Evolutionary conservation across 345 rosid species (phyloP).

Genomic region (Isatis tinctoria): DNA sequence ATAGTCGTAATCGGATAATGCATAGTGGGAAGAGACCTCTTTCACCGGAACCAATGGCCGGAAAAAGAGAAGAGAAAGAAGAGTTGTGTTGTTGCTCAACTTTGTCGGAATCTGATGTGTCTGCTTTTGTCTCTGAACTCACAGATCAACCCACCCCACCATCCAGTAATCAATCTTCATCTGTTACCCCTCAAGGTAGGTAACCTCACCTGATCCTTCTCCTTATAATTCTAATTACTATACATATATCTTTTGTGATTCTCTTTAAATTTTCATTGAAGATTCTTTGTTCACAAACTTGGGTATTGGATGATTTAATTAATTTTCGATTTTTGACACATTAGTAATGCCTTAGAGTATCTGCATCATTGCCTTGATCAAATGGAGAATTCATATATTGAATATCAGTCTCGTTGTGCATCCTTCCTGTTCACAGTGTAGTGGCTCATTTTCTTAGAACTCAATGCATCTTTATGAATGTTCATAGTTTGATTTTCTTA

Average conservation of each 20-base stretch:
- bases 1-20: conserved; percentile 17
- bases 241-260: neutral
- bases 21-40: conserved; percentile 29
- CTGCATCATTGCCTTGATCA: conserved; percentile 1
- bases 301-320: neutral
- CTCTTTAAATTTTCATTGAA: neutral
- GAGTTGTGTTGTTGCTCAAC: conserved; percentile 18
- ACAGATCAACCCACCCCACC: conserved; percentile 15
- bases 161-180: neutral
- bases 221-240: neutral
- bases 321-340: neutral
- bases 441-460: neutral
- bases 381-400: neutral
- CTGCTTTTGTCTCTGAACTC: conserved; percentile 32
- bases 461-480: neutral
- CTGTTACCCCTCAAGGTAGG: conserved; percentile 25
- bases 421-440: neutral
- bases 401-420: neutral
- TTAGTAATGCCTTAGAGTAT: neutral
- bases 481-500: neutral
- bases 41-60: conserved; percentile 28
- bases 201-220: neutral
- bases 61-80: conserved; percentile 15
- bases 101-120: conserved; percentile 32
- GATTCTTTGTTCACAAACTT: neutral